Evolutionary conservation across 1,284 basidiomycete genomes (phyloP).

Genomic region (Acaromyces ingoldii): DNA sequence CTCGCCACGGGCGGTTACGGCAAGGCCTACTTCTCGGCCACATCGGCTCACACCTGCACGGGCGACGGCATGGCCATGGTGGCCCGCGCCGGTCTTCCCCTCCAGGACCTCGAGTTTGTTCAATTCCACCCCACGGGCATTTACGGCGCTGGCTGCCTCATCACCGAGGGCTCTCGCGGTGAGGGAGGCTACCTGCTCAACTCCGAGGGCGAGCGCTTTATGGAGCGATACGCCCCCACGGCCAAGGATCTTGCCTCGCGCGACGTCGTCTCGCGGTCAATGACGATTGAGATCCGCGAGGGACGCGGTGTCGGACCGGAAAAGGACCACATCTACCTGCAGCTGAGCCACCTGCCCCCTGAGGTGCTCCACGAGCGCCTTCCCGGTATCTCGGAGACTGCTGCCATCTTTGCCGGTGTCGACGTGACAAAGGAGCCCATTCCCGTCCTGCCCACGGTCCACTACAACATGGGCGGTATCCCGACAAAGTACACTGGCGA

Average conservation of each 20-base stretch:
- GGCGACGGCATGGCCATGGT: constrained; percentile 99
- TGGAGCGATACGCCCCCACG: constrained; percentile 97
- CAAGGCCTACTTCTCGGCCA: constrained; percentile 97
- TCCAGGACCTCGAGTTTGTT: constrained; percentile 97
- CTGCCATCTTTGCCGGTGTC: constrained; percentile 97
- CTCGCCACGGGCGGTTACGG: constrained; percentile 98
- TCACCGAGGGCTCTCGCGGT: constrained; percentile 97
- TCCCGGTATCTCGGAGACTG: constrained; percentile 99
- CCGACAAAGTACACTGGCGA: constrained; percentile 98
- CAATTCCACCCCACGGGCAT: constrained; percentile 99
- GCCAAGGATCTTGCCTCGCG: constrained; percentile 99
- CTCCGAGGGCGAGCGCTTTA: constrained; percentile 98
- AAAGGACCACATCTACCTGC: constrained; percentile 95
- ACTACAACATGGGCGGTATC: constrained; percentile 83
- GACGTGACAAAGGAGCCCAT: constrained; percentile 97
- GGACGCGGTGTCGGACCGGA: constrained; percentile 98
- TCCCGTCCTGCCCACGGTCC: constrained; percentile 57
- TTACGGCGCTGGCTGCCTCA: constrained; percentile 97
- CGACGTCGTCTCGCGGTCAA: constrained; percentile 97
- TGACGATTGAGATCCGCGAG: constrained; percentile 98
- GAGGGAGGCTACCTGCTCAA: constrained; percentile 99
- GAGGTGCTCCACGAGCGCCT: constrained; percentile 95
- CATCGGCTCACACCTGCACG: constrained; percentile 96
- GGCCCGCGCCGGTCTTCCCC: constrained; percentile 86
- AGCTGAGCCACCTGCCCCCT: constrained; percentile 93